Evolutionary conservation across 2,329 filamentous ascomycete genomes (phyloP).

Genomic region (Cladophialophora yegresii): DNA sequence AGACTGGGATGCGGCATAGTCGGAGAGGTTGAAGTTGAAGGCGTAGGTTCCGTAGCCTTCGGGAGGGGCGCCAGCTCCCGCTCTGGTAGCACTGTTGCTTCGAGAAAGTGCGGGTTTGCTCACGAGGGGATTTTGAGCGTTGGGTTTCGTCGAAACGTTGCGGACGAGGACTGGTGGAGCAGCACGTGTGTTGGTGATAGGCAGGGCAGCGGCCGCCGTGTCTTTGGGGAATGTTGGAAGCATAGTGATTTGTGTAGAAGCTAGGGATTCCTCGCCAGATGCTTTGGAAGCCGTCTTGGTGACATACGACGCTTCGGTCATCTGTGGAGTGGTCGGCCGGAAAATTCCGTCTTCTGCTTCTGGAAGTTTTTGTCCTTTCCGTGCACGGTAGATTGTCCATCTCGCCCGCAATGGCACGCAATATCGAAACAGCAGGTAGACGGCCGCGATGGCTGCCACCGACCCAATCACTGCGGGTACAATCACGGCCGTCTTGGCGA

Average conservation of each 20-base stretch:
- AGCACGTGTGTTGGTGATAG: not conserved
- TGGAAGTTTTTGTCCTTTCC: conserved; percentile 3
- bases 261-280: too few species aligned
- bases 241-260: not conserved
- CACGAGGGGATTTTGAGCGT: not conserved
- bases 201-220: conserved; percentile 3
- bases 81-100: not conserved
- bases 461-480: conserved; percentile 17
- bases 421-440: conserved; percentile 20
- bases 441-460: conserved; percentile 7
- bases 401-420: conserved; percentile 11
- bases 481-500: conserved; percentile 10
- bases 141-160: conserved; percentile 7
- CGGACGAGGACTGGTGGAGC: conserved; percentile 6
- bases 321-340: not conserved
- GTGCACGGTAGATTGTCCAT: conserved; percentile 5
- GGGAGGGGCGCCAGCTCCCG: not conserved
- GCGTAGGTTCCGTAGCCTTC: not conserved
- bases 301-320: conserved; percentile 6
- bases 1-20: not conserved
- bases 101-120: not conserved
- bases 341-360: conserved; percentile 14
- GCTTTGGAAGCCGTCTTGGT: not conserved
- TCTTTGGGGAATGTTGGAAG: not conserved
- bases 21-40: not conserved